Conservation (phyloP, 23 red algal species). For the Gracilaria vermiculophylla region DNA sequence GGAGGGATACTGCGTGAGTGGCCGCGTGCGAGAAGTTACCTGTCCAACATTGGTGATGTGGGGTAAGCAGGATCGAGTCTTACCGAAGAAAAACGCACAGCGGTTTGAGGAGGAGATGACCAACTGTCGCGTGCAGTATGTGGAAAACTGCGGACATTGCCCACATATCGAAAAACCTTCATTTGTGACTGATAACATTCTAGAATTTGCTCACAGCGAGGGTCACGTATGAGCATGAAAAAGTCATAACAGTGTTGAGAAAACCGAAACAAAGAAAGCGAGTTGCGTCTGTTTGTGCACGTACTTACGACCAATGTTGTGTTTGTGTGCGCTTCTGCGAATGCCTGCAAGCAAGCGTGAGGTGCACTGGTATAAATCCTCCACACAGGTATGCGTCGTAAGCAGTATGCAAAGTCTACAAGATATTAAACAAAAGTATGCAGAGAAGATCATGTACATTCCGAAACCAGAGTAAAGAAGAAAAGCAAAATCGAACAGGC, state of each 20-base stretch:
- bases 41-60: slow-evolving; percentile 74
- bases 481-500: background rate
- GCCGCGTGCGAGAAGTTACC: slow-evolving; percentile 23
- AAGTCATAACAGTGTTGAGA: background rate
- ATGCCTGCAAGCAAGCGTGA: background rate
- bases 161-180: slow-evolving; percentile 71
- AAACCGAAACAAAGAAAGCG: slow-evolving; percentile 22
- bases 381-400: background rate
- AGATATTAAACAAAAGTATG: slow-evolving; percentile 37
- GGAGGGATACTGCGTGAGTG: slow-evolving; percentile 72
- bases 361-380: background rate
- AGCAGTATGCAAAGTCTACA: slow-evolving; percentile 9
- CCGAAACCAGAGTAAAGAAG: background rate
- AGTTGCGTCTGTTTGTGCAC: background rate
- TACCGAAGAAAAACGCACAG: slow-evolving; percentile 53
- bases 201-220: slow-evolving; percentile 31
- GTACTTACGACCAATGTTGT: background rate
- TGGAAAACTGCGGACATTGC: slow-evolving; percentile 64
- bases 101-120: slow-evolving; percentile 30
- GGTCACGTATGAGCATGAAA: background rate
- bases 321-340: background rate
- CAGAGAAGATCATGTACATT: slow-evolving; percentile 19
- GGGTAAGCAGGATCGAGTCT: slow-evolving; percentile 73
- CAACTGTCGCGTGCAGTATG: slow-evolving; percentile 28
- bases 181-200: slow-evolving; percentile 36